Conservation (phyloP, 2,329 filamentous ascomycete genomes). For the Bipolaris gigantea region DNA sequence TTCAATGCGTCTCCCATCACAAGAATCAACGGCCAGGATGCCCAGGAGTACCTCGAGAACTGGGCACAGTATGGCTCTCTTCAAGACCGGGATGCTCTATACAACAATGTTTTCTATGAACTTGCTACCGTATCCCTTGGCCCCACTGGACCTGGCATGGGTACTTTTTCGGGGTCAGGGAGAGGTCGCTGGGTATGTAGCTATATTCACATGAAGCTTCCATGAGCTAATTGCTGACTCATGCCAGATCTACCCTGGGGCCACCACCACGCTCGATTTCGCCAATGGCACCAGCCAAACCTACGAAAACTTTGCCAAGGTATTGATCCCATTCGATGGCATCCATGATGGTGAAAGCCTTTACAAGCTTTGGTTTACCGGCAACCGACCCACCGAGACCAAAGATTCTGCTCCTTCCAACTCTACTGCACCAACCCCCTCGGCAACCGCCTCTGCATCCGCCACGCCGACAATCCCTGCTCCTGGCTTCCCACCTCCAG, state of each 20-base stretch:
- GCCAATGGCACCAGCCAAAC: constrained; percentile 49
- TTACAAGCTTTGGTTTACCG: constrained; percentile 44
- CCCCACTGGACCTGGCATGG: constrained; percentile 14
- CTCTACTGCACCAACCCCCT: background rate
- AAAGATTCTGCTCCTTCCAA: background rate
- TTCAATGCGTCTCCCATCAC: background rate
- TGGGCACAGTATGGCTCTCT: constrained; percentile 52
- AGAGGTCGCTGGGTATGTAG: constrained; percentile 36
- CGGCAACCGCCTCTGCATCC: background rate
- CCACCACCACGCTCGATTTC: constrained; percentile 49
- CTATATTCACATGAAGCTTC: too few species aligned
- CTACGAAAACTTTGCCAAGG: constrained; percentile 50
- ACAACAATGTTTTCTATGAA: constrained; percentile 54
- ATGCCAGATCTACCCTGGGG: constrained; percentile 46
- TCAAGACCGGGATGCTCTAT: constrained; percentile 62
- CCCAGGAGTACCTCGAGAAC: constrained; percentile 33
- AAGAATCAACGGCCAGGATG: background rate
- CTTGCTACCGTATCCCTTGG: constrained; percentile 36
- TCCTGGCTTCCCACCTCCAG: constrained; percentile 51
- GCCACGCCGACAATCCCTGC: constrained; percentile 30
- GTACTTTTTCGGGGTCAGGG: constrained; percentile 51
- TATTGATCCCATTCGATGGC: constrained; percentile 46
- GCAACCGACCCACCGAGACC: constrained; percentile 19
- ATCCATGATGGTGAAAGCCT: constrained; percentile 49
- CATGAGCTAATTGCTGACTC: background rate